Evolutionary conservation across 306 rosid genomes (phyloP).

Genomic region (Fragaria vesca): DNA sequence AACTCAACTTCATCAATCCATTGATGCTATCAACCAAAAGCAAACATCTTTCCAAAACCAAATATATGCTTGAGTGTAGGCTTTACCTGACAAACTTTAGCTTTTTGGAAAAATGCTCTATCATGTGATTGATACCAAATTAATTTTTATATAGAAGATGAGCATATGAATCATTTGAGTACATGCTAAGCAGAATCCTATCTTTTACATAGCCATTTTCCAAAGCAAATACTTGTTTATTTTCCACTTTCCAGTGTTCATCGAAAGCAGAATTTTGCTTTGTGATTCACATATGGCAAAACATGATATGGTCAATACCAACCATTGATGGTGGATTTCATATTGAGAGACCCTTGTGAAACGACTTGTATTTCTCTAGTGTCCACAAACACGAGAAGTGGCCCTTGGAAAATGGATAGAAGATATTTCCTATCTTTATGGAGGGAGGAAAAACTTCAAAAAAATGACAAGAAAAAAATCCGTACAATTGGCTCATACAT

Average conservation of each 20-base stretch:
- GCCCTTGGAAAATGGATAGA: constrained; percentile 38
- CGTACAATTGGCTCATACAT: constrained; percentile 19
- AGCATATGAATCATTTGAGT: neutral
- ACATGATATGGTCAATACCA: neutral
- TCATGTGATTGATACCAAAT: constrained; percentile 33
- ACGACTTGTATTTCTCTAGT: constrained; percentile 16
- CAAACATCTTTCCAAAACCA: no score
- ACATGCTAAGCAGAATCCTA: neutral
- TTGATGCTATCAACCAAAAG: no score
- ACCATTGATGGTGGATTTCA: neutral
- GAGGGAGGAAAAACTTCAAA: constrained; percentile 21
- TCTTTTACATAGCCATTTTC: neutral
- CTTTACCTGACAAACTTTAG: constrained; percentile 21
- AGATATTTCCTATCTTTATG: constrained; percentile 21
- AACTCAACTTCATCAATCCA: no score
- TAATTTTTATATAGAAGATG: constrained; percentile 13
- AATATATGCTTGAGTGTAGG: constrained; percentile 51
- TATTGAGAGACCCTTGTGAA: neutral
- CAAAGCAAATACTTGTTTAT: neutral
- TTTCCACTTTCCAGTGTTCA: neutral
- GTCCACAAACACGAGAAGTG: constrained; percentile 20
- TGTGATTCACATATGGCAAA: neutral
- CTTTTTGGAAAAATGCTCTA: constrained; percentile 35
- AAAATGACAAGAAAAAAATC: constrained; percentile 12
- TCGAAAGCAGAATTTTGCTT: neutral